phyloP scores from a whole-genome alignment of 2,329 filamentous ascomycete species.

The Fusarium falciforme region DNA sequence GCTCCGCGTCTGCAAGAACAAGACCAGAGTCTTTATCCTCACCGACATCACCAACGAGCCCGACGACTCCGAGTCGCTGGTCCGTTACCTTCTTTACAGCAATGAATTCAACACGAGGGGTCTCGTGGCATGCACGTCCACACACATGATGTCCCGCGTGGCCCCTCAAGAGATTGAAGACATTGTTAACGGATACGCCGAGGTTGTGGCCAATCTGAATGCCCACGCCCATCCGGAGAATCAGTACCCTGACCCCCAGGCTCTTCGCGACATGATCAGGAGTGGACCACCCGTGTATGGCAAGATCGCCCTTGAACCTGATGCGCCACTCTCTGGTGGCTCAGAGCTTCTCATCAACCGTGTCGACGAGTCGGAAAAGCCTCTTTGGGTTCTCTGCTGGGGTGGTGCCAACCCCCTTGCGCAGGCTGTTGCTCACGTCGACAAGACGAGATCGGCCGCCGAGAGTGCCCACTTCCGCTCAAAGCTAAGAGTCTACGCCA shows the following conservation, averaged over 20 bases:
- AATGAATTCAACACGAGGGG: not conserved
- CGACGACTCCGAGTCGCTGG: not conserved
- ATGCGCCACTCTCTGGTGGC: not conserved
- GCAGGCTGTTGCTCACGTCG: not conserved
- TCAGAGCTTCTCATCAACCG: not conserved
- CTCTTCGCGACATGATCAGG: not conserved
- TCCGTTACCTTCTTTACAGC: not conserved
- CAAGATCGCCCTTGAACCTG: not conserved
- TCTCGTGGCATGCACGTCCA: not conserved
- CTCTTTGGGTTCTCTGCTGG: not conserved
- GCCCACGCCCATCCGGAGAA: not conserved
- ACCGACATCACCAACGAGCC: conserved; percentile 1
- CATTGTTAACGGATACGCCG: not conserved
- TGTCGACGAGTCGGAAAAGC: not conserved
- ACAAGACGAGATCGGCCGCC: not conserved
- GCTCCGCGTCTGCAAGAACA: not conserved
- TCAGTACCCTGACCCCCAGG: not conserved
- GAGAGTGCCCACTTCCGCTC: not conserved
- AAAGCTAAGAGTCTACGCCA: not conserved
- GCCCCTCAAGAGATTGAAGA: not conserved
- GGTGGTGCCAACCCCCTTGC: not conserved
- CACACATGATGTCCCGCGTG: not conserved
- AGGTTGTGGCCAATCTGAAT: not conserved
- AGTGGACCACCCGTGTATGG: not conserved
- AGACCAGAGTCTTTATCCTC: not conserved